phyloP scores from a whole-genome alignment of 257 asterid species.

The Nicotiana noctiflora region DNA sequence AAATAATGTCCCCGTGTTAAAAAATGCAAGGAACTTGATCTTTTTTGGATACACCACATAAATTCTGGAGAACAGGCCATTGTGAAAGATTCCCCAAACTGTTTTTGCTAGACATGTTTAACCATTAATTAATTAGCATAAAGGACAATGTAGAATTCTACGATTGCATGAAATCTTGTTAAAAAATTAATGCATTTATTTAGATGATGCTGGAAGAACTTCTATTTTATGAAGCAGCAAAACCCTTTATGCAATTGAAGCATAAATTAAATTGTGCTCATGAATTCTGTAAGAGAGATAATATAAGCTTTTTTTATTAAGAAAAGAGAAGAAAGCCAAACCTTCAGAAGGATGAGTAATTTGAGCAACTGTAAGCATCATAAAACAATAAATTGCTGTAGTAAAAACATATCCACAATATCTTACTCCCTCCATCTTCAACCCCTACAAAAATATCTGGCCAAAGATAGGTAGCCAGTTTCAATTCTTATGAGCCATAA shows the following conservation, averaged over 20 bases:
- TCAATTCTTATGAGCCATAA: neutral
- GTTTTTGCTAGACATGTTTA: too few species aligned
- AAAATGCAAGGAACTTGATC: neutral
- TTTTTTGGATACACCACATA: neutral
- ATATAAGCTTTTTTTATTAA: neutral
- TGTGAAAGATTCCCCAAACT: too few species aligned
- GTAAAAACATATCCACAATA: conserved; percentile 10
- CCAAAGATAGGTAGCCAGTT: neutral
- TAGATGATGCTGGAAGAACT: neutral
- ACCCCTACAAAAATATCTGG: neutral
- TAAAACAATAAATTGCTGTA: conserved; percentile 1
- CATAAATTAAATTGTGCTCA: neutral
- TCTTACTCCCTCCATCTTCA: conserved; percentile 16
- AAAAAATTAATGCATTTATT: neutral
- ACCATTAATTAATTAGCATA: too few species aligned
- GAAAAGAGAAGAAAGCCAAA: neutral
- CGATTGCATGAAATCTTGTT: too few species aligned
- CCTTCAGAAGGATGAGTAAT: conserved; percentile 27
- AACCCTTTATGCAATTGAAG: neutral
- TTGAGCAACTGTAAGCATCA: conserved; percentile 9
- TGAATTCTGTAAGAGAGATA: neutral
- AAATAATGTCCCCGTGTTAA: too few species aligned
- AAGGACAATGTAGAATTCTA: too few species aligned
- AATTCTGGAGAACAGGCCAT: too few species aligned
- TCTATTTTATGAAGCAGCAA: neutral